Conservation (phyloP, 257 asterid genomes). For the Primulina eburnea region DNA sequence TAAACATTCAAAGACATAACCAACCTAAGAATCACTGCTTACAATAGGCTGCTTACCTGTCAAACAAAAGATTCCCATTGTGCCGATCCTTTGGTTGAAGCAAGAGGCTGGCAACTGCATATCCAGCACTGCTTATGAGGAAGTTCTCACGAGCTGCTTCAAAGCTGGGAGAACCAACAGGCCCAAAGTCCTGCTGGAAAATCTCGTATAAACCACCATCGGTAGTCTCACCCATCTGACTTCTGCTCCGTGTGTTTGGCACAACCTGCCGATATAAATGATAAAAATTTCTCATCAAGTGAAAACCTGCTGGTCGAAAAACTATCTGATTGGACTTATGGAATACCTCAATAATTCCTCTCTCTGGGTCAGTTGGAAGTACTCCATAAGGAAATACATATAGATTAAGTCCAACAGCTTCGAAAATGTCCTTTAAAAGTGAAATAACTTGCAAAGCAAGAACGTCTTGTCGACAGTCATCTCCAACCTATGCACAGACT, state of each 20-base stretch:
- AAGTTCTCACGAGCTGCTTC: slow-evolving; percentile 98
- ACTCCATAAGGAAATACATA: slow-evolving; percentile 95
- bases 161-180: slow-evolving; percentile 91
- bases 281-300: neutral
- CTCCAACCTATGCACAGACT: slow-evolving; percentile 71
- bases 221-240: slow-evolving; percentile 99
- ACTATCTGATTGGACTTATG: neutral
- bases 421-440: slow-evolving; percentile 89
- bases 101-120: slow-evolving; percentile 99
- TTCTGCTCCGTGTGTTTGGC: slow-evolving; percentile 94
- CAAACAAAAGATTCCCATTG: slow-evolving; percentile 96
- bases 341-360: slow-evolving; percentile 95
- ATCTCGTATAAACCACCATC: slow-evolving; percentile 99
- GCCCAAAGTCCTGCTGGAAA: slow-evolving; percentile 97
- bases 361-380: slow-evolving; percentile 95
- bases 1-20: slow-evolving; percentile 4
- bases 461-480: slow-evolving; percentile 98
- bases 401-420: slow-evolving; percentile 80
- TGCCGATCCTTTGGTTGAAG: slow-evolving; percentile 99
- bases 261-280: slow-evolving; percentile 63
- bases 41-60: slow-evolving; percentile 53
- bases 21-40: neutral
- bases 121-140: slow-evolving; percentile 97
- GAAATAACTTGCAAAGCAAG: slow-evolving; percentile 98
- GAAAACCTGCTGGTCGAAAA: neutral